These are phyloP conservation scores for Thermomucor indicae-seudaticae DNA, from an alignment of 371 early-diverging fungal species.

Conservation along the genomic window DNA sequence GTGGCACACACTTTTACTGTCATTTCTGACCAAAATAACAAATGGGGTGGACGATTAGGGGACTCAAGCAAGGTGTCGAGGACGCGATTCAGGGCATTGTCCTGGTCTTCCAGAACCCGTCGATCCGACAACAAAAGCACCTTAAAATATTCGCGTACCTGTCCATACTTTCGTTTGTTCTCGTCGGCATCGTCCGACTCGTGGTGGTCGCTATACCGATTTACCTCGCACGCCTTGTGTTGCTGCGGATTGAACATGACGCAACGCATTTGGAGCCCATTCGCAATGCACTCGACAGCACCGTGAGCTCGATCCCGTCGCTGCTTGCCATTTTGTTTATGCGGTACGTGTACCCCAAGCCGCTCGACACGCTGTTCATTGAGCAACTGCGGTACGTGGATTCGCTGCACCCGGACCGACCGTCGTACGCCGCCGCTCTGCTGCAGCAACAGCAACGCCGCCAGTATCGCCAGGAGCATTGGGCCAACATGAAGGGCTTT, in stretches of 20 bases:
- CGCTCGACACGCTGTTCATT: constrained; percentile 62
- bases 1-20: no score
- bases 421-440: constrained; percentile 42
- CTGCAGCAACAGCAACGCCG: constrained; percentile 33
- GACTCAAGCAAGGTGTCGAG: constrained; percentile 36
- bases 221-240: constrained; percentile 25
- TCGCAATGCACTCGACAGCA: constrained; percentile 23
- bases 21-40: no score
- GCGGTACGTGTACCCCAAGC: constrained; percentile 62
- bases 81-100: constrained; percentile 48
- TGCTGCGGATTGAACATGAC: constrained; percentile 23
- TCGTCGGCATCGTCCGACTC: constrained; percentile 25
- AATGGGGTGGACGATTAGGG: constrained; percentile 34
- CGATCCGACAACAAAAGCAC: constrained; percentile 42
- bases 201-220: constrained; percentile 24
- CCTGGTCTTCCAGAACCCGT: constrained; percentile 47
- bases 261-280: constrained; percentile 10
- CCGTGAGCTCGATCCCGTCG: constrained; percentile 46
- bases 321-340: constrained; percentile 53
- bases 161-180: constrained; percentile 41
- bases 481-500: constrained; percentile 51
- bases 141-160: constrained; percentile 49
- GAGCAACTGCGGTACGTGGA: constrained; percentile 52
- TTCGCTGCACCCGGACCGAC: constrained; percentile 31
- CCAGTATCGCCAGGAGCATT: constrained; percentile 43